Conservation (phyloP, 1,284 basidiomycete genomes). For the Stygiomarasmius scandens region DNA sequence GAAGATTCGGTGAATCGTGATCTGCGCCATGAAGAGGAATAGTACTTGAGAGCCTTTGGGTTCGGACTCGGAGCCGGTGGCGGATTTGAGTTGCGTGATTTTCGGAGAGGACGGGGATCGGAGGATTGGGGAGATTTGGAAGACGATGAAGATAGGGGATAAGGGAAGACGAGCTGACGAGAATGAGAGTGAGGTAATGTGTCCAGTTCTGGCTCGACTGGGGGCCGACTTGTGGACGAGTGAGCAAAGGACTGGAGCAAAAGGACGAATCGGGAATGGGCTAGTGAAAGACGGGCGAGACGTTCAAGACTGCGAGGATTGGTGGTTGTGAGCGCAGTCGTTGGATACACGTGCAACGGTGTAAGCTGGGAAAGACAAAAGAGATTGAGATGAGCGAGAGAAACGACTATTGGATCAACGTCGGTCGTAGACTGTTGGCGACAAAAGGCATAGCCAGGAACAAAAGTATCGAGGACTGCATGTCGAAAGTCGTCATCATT, state of each 20-base stretch:
- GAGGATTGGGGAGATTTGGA: background rate
- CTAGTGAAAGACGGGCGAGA: constrained; percentile 10
- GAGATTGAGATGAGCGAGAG: constrained; percentile 8
- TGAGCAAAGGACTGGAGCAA: constrained; percentile 7
- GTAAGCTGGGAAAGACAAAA: constrained; percentile 9
- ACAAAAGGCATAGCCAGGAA: constrained; percentile 3
- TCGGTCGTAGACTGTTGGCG: background rate
- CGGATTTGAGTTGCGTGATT: no score
- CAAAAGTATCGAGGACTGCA: constrained; percentile 4
- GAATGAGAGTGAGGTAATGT: background rate
- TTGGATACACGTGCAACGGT: constrained; percentile 12
- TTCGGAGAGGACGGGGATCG: no score
- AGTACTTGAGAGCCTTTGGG: constrained; percentile 7
- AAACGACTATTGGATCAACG: background rate
- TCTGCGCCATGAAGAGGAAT: background rate
- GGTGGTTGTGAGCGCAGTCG: constrained; percentile 2
- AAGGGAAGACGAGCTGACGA: constrained; percentile 12
- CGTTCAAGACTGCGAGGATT: background rate
- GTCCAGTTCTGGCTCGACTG: background rate
- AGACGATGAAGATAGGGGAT: background rate
- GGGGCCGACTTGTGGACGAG: constrained; percentile 5
- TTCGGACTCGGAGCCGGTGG: constrained; percentile 4
- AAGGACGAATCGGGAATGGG: constrained; percentile 11
- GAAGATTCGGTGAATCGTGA: background rate
- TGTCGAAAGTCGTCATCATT: background rate